Evolutionary conservation across 163 green algal species (phyloP).

Genomic region (Scenedesmus sp.): DNA sequence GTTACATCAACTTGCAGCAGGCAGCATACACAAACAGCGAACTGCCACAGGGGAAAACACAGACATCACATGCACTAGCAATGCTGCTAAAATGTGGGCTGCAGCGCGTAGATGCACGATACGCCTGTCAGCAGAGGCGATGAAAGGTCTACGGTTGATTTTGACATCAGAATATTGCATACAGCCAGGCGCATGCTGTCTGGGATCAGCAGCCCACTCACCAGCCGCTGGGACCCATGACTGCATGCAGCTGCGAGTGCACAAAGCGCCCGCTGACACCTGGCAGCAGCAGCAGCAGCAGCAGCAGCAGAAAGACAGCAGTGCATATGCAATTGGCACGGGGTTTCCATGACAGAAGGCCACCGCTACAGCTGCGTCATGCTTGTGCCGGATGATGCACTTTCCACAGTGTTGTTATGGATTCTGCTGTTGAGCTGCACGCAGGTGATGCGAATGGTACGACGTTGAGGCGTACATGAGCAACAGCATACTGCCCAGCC

Average conservation of each 20-base stretch:
- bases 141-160: background rate
- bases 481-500: too few species aligned
- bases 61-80: background rate
- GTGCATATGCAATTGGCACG: too few species aligned
- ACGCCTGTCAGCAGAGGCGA: background rate
- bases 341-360: too few species aligned
- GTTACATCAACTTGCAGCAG: too few species aligned
- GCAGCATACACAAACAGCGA: too few species aligned
- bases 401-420: too few species aligned
- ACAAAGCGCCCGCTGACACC: conserved; percentile 42
- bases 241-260: conserved; percentile 40
- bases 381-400: too few species aligned
- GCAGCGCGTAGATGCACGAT: background rate
- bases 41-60: background rate
- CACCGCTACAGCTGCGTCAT: too few species aligned
- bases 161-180: background rate
- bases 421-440: too few species aligned
- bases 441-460: too few species aligned
- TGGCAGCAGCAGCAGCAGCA: background rate
- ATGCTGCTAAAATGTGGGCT: background rate
- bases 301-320: too few species aligned
- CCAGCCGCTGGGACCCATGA: conserved; percentile 52
- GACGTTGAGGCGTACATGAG: too few species aligned
- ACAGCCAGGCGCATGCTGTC: background rate
- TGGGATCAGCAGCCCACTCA: background rate